These are phyloP conservation scores for Candida sakaeoensis DNA, from an alignment of 805 yeast species.

Conservation along the genomic window DNA sequence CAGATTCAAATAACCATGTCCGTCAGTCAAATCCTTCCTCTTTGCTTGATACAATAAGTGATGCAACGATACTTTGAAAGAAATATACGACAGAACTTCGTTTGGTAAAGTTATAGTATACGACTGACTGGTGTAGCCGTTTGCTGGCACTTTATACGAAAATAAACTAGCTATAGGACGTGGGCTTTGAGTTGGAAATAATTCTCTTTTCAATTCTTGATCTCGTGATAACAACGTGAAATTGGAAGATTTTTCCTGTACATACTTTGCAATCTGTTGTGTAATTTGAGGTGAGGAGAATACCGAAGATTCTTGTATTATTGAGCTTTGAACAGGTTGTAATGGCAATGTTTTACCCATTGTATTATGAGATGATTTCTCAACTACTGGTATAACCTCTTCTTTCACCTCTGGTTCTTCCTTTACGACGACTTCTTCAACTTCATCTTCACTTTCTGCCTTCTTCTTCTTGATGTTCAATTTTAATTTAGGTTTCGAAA, in stretches of 20 bases:
- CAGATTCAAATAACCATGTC: slow-evolving; percentile 28
- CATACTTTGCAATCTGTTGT: slow-evolving; percentile 13
- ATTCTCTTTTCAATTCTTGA: slow-evolving; percentile 22
- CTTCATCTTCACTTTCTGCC: slow-evolving; percentile 13
- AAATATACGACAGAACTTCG: slow-evolving; percentile 31
- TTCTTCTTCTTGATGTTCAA: slow-evolving; percentile 19
- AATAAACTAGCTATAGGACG: slow-evolving; percentile 29
- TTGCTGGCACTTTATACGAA: slow-evolving; percentile 35
- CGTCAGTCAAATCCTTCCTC: slow-evolving; percentile 28
- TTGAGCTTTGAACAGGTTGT: slow-evolving; percentile 26
- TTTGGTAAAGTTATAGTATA: slow-evolving; percentile 36
- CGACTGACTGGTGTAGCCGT: slow-evolving; percentile 37
- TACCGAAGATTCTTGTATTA: slow-evolving; percentile 35
- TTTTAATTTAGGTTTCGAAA: slow-evolving; percentile 19
- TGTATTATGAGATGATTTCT: slow-evolving; percentile 13
- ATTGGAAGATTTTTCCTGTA: slow-evolving; percentile 11
- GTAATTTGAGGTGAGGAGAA: slow-evolving; percentile 25
- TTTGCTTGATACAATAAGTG: slow-evolving; percentile 27
- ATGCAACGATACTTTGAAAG: slow-evolving; percentile 35
- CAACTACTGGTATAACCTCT: slow-evolving; percentile 9
- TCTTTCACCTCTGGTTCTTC: slow-evolving; percentile 9
- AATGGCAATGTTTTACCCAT: slow-evolving; percentile 28
- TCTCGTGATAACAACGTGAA: slow-evolving; percentile 16
- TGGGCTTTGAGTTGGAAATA: slow-evolving; percentile 30
- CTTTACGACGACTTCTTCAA: slow-evolving; percentile 13